phyloP scores from a whole-genome alignment of 2,329 filamentous ascomycete genomes.

The Berkeleyomyces basicola region DNA sequence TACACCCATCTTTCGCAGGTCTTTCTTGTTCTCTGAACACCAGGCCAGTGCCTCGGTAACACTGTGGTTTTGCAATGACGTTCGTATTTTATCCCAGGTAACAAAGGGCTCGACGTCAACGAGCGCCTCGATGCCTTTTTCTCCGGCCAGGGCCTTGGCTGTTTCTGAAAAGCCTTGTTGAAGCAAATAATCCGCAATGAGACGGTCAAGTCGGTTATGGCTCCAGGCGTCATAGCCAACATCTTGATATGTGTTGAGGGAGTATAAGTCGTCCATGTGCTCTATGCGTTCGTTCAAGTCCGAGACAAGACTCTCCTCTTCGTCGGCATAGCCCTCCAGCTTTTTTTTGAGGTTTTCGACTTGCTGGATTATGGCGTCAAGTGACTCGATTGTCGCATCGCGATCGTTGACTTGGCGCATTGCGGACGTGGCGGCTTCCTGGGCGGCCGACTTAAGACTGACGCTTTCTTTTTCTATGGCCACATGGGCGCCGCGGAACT shows the following conservation, averaged over 20 bases:
- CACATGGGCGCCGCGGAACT: conserved; percentile 75
- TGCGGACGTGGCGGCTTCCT: conserved; percentile 49
- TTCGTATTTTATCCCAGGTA: conserved; percentile 60
- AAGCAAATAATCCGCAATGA: conserved; percentile 85
- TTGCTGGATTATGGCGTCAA: conserved; percentile 71
- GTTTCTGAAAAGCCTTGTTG: conserved; percentile 67
- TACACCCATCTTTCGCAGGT: conserved; percentile 73
- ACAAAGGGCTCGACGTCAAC: conserved; percentile 84
- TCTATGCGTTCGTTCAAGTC: conserved; percentile 61
- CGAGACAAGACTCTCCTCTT: conserved; percentile 60
- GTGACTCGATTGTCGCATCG: conserved; percentile 57
- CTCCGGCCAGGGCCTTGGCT: conserved; percentile 55
- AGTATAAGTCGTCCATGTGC: conserved; percentile 67
- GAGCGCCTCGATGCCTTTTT: conserved; percentile 60
- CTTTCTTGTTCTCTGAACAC: conserved; percentile 88
- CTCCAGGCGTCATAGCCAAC: conserved; percentile 91
- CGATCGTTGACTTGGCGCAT: conserved; percentile 44
- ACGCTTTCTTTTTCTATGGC: conserved; percentile 56
- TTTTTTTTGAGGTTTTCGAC: conserved; percentile 84
- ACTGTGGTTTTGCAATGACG: conserved; percentile 51
- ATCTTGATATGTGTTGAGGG: conserved; percentile 67
- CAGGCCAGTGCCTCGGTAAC: conserved; percentile 69
- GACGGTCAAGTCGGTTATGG: conserved; percentile 58
- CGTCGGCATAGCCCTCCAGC: conserved; percentile 57
- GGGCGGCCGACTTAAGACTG: conserved; percentile 42